Percentiles rank a stretch among this genome's conserved stretches.
phyloP scores from a whole-genome alignment of 2,329 filamentous ascomycete species.

The Fusarium sp. region DNA sequence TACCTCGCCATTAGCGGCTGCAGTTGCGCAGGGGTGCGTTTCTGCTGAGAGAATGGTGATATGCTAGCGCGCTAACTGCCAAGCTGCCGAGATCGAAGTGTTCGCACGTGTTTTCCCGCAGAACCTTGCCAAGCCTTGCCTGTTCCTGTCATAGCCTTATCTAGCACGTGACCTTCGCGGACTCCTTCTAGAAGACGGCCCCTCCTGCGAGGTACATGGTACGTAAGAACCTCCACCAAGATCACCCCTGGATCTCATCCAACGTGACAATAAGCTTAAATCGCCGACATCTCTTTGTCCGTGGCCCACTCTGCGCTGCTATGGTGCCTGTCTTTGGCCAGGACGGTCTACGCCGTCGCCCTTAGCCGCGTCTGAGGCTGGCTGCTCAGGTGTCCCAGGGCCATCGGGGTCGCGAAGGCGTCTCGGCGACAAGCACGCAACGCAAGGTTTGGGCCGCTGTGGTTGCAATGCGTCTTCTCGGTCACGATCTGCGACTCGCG shows the following conservation, averaged over 20 bases:
- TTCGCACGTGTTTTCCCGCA: constrained; percentile 11
- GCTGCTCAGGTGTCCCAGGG: constrained; percentile 8
- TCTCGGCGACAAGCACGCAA: constrained; percentile 22
- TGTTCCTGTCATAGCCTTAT: constrained; percentile 21
- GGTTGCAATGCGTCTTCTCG: constrained; percentile 11
- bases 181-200: constrained; percentile 44
- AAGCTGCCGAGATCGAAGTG: background rate
- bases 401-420: background rate
- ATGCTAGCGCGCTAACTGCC: constrained; percentile 35
- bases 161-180: constrained; percentile 25
- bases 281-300: constrained; percentile 39
- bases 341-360: constrained; percentile 32
- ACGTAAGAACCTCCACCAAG: constrained; percentile 43
- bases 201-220: constrained; percentile 43
- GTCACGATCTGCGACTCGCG: constrained; percentile 25
- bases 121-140: background rate
- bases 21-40: constrained; percentile 20
- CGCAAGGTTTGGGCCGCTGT: constrained; percentile 5
- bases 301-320: constrained; percentile 31
- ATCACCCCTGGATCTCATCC: constrained; percentile 35
- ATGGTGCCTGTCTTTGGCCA: constrained; percentile 18
- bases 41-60: background rate
- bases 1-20: constrained; percentile 36
- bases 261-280: constrained; percentile 50
- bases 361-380: constrained; percentile 26